These are phyloP conservation scores for Cyclocybe aegerita DNA, from an alignment of 768 basidiomycete species.

Conservation along the genomic window DNA sequence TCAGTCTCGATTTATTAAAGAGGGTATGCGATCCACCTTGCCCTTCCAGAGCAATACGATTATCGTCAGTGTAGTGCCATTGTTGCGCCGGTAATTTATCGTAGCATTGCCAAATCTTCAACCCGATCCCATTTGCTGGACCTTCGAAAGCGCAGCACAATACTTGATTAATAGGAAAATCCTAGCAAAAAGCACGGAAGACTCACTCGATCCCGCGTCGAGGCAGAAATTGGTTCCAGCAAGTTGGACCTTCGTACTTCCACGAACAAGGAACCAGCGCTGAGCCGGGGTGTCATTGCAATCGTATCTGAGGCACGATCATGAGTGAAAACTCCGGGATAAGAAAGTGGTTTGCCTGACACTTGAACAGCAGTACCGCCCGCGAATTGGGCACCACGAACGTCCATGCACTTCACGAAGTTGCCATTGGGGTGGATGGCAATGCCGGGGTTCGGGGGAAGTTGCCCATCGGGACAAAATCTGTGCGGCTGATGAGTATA, in stretches of 20 bases:
- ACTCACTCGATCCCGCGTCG: slow-evolving; percentile 32
- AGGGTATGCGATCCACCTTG: slow-evolving; percentile 15
- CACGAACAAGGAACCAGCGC: slow-evolving; percentile 26
- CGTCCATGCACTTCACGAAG: slow-evolving; percentile 28
- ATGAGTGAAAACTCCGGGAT: background rate
- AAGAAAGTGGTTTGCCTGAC: slow-evolving; percentile 11
- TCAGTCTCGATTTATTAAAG: background rate
- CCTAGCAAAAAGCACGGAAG: background rate
- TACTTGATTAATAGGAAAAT: background rate
- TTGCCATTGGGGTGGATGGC: slow-evolving; percentile 26
- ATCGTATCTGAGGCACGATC: slow-evolving; percentile 23
- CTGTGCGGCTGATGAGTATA: background rate
- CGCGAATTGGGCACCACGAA: slow-evolving; percentile 22
- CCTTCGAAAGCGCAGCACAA: slow-evolving; percentile 9
- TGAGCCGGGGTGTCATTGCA: slow-evolving; percentile 32
- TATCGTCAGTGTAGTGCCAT: slow-evolving; percentile 30
- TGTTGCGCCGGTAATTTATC: slow-evolving; percentile 30
- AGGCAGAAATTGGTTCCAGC: slow-evolving; percentile 33
- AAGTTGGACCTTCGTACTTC: slow-evolving; percentile 26
- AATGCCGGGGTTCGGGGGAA: slow-evolving; percentile 6
- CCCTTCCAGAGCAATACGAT: slow-evolving; percentile 24
- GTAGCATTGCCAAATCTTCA: slow-evolving; percentile 37
- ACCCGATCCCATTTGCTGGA: slow-evolving; percentile 26
- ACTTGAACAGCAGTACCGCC: slow-evolving; percentile 32
- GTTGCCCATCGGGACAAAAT: slow-evolving; percentile 1